Conservation (phyloP, 495 filamentous ascomycete species). For the Penicillium diatomitis region DNA sequence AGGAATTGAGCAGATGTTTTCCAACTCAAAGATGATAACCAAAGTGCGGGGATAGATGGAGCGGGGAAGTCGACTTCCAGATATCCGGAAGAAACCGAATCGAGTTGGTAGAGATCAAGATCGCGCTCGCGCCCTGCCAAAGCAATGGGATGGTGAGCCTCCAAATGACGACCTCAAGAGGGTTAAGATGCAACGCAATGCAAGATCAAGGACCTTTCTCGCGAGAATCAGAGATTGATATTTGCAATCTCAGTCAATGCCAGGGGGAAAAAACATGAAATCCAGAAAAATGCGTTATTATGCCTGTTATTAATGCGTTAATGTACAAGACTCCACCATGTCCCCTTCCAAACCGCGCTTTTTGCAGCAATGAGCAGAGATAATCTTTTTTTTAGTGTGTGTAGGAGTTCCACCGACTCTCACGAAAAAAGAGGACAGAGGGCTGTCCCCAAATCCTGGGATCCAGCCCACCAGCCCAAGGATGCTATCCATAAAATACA, state of each 20-base stretch:
- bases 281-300: conserved; percentile 22
- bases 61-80: background rate
- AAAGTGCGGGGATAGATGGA: conserved; percentile 5
- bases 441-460: conserved; percentile 5
- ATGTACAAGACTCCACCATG: conserved; percentile 24
- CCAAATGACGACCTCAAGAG: too few species aligned
- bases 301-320: conserved; percentile 31
- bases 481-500: conserved; percentile 24
- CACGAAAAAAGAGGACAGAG: conserved; percentile 10
- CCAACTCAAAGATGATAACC: too few species aligned
- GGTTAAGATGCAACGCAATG: too few species aligned
- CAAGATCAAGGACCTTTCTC: too few species aligned
- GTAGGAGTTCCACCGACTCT: too few species aligned
- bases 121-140: too few species aligned
- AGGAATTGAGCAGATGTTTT: background rate
- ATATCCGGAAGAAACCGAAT: too few species aligned
- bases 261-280: too few species aligned
- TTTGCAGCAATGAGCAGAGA: conserved; percentile 16
- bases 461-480: conserved; percentile 15
- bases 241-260: too few species aligned
- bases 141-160: too few species aligned
- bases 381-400: conserved; percentile 5
- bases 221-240: too few species aligned
- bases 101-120: too few species aligned
- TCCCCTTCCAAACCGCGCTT: conserved; percentile 14